Conservation (phyloP, 2,329 filamentous ascomycete genomes). For the Fusarium guadeloupense region DNA sequence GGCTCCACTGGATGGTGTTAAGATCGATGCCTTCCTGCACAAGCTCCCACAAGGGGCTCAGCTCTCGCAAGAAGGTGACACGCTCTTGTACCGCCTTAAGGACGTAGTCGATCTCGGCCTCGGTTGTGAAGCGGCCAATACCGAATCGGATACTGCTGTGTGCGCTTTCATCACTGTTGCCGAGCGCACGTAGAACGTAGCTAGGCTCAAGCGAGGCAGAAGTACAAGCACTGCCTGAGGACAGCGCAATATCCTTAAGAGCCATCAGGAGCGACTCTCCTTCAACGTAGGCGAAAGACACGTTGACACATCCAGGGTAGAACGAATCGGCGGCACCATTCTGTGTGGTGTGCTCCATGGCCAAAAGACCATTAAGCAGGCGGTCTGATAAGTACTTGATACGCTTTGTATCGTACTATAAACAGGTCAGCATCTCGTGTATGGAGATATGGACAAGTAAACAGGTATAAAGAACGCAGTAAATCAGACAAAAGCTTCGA, state of each 20-base stretch:
- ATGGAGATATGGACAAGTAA: conserved; percentile 5
- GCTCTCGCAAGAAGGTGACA: conserved; percentile 90
- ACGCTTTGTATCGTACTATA: conserved; percentile 90
- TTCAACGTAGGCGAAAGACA: conserved; percentile 98
- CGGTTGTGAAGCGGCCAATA: conserved; percentile 95
- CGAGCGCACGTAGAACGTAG: conserved; percentile 92
- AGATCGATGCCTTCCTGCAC: conserved; percentile 97
- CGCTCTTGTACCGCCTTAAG: conserved; percentile 91
- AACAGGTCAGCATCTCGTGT: conserved; percentile 22
- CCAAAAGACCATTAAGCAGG: conserved; percentile 80
- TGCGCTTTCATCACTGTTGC: conserved; percentile 95
- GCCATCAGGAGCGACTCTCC: conserved; percentile 98
- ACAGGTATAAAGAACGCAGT: background rate
- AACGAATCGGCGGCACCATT: conserved; percentile 86
- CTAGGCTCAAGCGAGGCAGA: conserved; percentile 96
- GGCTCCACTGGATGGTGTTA: conserved; percentile 97
- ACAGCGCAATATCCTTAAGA: conserved; percentile 95
- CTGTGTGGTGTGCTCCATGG: conserved; percentile 90
- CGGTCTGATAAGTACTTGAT: conserved; percentile 85
- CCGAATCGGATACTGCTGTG: conserved; percentile 98
- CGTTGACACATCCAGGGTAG: conserved; percentile 97
- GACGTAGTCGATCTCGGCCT: conserved; percentile 96
- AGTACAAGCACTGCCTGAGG: conserved; percentile 95
- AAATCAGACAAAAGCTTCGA: conserved; percentile 74
- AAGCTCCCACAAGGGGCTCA: conserved; percentile 96